Percentiles rank a stretch among this genome's conserved stretches.
phyloP scores from a whole-genome alignment of 257 asterid genomes.

The Agastache rugosa region DNA sequence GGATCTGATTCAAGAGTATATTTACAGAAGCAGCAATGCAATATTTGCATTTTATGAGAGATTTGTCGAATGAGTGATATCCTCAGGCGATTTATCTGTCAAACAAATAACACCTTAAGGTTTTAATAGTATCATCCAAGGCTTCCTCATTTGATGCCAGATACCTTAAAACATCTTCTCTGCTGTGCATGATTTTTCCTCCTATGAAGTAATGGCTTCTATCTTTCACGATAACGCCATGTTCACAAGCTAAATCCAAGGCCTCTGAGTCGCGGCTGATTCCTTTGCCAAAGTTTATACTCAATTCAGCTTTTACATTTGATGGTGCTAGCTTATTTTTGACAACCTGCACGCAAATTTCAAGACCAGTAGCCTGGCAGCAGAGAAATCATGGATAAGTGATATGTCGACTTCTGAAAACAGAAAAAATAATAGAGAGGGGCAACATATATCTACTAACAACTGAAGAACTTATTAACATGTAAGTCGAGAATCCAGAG shows the following conservation, averaged over 20 bases:
- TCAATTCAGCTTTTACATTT: constrained; percentile 72
- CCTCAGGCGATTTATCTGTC: constrained; percentile 37
- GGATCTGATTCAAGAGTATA: constrained; percentile 20
- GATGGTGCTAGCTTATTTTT: constrained; percentile 91
- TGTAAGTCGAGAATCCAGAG: background rate
- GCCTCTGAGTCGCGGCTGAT: constrained; percentile 65
- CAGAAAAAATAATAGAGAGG: background rate
- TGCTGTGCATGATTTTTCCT: constrained; percentile 56
- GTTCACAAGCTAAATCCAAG: constrained; percentile 88
- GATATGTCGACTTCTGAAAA: background rate
- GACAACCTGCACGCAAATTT: constrained; percentile 73
- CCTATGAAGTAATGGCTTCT: constrained; percentile 62
- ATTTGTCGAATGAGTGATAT: constrained; percentile 16
- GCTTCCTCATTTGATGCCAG: constrained; percentile 60
- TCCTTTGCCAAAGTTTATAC: constrained; percentile 76
- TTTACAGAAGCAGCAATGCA: constrained; percentile 31
- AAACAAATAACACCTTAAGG: constrained; percentile 69
- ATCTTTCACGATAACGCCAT: constrained; percentile 68
- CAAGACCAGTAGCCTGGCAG: constrained; percentile 86
- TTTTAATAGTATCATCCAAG: constrained; percentile 56
- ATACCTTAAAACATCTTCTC: constrained; percentile 68
- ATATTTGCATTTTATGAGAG: constrained; percentile 4
- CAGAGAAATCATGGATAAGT: constrained; percentile 7
- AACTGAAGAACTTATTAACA: background rate
- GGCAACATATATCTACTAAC: background rate